phyloP scores from a whole-genome alignment of 208 protist species.

The Tetramitus jugosus region DNA sequence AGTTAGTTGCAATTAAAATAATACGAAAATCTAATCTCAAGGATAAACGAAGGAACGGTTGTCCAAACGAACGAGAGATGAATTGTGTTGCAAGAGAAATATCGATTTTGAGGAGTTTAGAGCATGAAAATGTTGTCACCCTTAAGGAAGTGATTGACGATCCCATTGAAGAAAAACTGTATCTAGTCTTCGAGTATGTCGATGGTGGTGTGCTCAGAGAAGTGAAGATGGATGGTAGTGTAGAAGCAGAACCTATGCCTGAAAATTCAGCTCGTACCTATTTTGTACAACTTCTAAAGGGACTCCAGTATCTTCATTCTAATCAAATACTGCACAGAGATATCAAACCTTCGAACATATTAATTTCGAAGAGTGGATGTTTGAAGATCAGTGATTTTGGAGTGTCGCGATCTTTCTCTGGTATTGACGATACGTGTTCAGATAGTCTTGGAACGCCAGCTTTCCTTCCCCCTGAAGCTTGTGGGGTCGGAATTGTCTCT shows the following conservation, averaged over 20 bases:
- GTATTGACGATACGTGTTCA: background rate
- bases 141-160: slow-evolving; percentile 92
- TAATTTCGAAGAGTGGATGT: slow-evolving; percentile 57
- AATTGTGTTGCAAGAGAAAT: slow-evolving; percentile 65
- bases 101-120: slow-evolving; percentile 85
- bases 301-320: slow-evolving; percentile 64
- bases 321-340: slow-evolving; percentile 70
- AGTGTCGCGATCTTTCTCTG: slow-evolving; percentile 39
- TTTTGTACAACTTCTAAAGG: slow-evolving; percentile 60
- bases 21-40: slow-evolving; percentile 37
- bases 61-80: background rate
- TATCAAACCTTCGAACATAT: slow-evolving; percentile 78
- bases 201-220: slow-evolving; percentile 40
- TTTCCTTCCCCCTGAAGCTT: slow-evolving; percentile 27
- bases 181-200: slow-evolving; percentile 80
- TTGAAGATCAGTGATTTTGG: slow-evolving; percentile 84
- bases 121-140: slow-evolving; percentile 84
- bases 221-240: background rate
- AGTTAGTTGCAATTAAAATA: slow-evolving; percentile 45
- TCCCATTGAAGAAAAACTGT: slow-evolving; percentile 65
- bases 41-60: background rate
- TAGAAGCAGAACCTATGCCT: background rate
- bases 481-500: background rate
- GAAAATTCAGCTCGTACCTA: slow-evolving; percentile 30
- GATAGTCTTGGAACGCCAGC: slow-evolving; percentile 22